Evolutionary conservation across 1,284 basidiomycete species (phyloP).

Genomic region (Nidula niveotomentosa): DNA sequence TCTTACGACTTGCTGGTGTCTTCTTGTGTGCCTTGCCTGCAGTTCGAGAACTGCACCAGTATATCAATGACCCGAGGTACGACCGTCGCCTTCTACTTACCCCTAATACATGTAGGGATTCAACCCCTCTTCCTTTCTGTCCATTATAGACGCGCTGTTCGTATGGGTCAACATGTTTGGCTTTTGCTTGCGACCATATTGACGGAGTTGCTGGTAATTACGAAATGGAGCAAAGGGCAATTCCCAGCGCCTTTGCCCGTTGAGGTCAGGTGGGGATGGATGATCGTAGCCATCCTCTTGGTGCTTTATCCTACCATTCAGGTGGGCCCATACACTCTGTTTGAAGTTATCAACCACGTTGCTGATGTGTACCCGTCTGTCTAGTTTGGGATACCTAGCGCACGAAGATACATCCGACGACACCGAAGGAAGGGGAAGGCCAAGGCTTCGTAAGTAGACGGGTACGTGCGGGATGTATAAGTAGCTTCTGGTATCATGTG

Average conservation of each 20-base stretch:
- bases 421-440: conserved; percentile 36
- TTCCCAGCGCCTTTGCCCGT: conserved; percentile 65
- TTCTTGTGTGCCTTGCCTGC: conserved; percentile 84
- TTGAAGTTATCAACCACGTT: neutral
- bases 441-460: conserved; percentile 27
- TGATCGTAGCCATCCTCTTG: conserved; percentile 51
- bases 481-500: no score
- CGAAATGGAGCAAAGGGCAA: conserved; percentile 77
- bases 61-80: conserved; percentile 76
- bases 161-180: conserved; percentile 89
- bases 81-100: conserved; percentile 15
- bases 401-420: conserved; percentile 44
- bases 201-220: conserved; percentile 73
- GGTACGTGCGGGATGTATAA: no score
- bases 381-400: conserved; percentile 32
- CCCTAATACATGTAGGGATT: conserved; percentile 1
- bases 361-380: neutral
- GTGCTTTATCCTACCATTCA: conserved; percentile 67
- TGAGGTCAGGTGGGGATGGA: conserved; percentile 66
- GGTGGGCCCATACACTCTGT: conserved; percentile 32
- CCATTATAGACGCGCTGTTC: conserved; percentile 58
- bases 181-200: conserved; percentile 77
- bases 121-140: neutral
- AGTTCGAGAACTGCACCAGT: conserved; percentile 77
- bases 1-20: conserved; percentile 69